phyloP scores from a whole-genome alignment of 768 basidiomycete genomes.

The Rhodotorula diobovata region DNA sequence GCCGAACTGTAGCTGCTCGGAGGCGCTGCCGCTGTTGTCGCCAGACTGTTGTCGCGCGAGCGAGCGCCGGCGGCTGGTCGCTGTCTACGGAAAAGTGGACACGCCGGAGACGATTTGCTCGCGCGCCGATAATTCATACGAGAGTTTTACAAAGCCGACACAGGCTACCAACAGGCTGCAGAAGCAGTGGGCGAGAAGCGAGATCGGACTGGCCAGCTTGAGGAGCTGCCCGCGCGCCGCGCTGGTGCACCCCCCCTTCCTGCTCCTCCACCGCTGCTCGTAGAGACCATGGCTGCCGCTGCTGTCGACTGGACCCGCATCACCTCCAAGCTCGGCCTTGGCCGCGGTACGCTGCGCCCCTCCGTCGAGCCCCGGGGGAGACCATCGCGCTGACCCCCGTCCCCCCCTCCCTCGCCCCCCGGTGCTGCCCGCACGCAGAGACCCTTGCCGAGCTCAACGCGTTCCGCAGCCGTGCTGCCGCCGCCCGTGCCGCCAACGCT shows the following conservation, averaged over 20 bases:
- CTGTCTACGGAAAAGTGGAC: no score
- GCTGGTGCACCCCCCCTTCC: not conserved
- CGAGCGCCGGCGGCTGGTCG: no score
- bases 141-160: no score
- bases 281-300: not conserved
- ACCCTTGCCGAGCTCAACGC: constrained; percentile 83
- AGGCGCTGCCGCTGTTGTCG: no score
- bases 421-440: constrained; percentile 47
- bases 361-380: not conserved
- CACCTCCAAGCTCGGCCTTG: constrained; percentile 47
- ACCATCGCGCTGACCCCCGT: not conserved
- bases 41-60: no score
- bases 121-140: no score
- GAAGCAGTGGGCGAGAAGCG: no score
- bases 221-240: not conserved
- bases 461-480: constrained; percentile 91
- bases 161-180: no score
- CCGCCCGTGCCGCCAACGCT: constrained; percentile 70
- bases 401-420: not conserved
- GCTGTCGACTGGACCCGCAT: constrained; percentile 40
- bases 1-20: no score
- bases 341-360: constrained; percentile 42
- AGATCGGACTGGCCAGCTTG: not conserved
- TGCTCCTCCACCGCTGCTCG: not conserved
- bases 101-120: no score